phyloP scores from a whole-genome alignment of 2,329 filamentous ascomycete species.

The Penicillium sp. region DNA sequence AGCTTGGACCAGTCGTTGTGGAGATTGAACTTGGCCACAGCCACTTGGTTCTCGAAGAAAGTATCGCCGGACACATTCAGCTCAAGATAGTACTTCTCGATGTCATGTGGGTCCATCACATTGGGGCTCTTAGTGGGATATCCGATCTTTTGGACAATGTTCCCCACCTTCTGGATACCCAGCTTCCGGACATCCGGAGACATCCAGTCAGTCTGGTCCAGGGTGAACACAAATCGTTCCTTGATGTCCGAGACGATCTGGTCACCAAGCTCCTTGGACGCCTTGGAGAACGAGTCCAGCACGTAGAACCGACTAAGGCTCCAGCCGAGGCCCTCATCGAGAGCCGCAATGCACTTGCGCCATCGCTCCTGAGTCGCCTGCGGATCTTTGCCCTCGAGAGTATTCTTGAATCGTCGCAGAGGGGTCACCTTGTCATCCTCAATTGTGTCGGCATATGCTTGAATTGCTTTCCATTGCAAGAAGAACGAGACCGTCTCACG shows the following conservation, averaged over 20 bases:
- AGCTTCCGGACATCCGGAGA: constrained; percentile 55
- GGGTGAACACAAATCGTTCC: constrained; percentile 57
- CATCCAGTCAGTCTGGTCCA: constrained; percentile 60
- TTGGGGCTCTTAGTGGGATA: constrained; percentile 61
- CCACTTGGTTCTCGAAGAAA: constrained; percentile 56
- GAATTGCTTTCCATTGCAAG: constrained; percentile 60
- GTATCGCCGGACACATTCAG: constrained; percentile 49
- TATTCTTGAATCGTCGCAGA: constrained; percentile 56
- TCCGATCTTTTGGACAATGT: constrained; percentile 64
- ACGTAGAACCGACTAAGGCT: constrained; percentile 67
- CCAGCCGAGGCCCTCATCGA: constrained; percentile 59
- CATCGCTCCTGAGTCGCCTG: constrained; percentile 60
- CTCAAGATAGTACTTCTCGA: constrained; percentile 54
- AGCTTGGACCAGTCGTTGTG: constrained; percentile 53
- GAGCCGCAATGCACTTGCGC: constrained; percentile 57
- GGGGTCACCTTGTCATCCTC: constrained; percentile 58
- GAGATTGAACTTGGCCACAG: constrained; percentile 47
- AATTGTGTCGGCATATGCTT: constrained; percentile 49
- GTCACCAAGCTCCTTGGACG: constrained; percentile 62
- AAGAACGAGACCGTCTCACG: constrained; percentile 57
- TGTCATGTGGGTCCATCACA: constrained; percentile 53
- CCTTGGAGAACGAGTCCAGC: constrained; percentile 61
- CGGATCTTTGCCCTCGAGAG: constrained; percentile 58
- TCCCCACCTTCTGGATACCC: constrained; percentile 60
- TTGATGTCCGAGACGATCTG: constrained; percentile 68